Base-by-base conservation (phyloP, 495 filamentous ascomycete species). In the Glarea lozoyensis region DNA sequence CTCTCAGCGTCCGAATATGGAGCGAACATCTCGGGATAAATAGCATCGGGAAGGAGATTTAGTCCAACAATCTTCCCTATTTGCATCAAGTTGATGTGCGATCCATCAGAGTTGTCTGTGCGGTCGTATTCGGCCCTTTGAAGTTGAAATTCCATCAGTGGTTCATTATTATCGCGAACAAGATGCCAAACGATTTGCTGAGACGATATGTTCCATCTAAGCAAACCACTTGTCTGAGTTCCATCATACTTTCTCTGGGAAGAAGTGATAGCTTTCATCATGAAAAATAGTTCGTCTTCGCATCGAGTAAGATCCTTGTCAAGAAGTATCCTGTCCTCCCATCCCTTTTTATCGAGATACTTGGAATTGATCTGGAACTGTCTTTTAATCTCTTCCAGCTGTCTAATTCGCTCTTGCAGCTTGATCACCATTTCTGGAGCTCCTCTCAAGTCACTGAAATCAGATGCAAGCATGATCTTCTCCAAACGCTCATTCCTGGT, bases 241-340 rank as follows among this genome's bases (percentile, higher is more conserved):
- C 86, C 88, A 42, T 93, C 85, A 34, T 78, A 77, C 55, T 88
- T 90, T 43, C 88, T 67, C 57, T 99, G 92, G 7, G 88, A 88
- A 2, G 89, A 90, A 1, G 90, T 99, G 61, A 99, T 97, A 16
- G 92, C 92, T 53, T 99, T 96, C 93, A 97, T 96, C 73, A 97
- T 83, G 67, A 99, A 99, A 68, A 99, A 99, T 24, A 99, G 65
- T 62, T 99, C 93, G 55, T 99, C 93, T 56, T 97, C 93, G 56
- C 84, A 96, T 37, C 73, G 77, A 13, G 84, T 73, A 41, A 99
- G 68, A 55, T 99, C 92, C 31, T 84, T 80, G 54, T 97, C 92
- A 18, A 99, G 73, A 6, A 77, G 58, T 49, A 95, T 64, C 23
- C 88, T 77, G 58, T 95, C 88, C 48, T 90, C 75, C 90, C 92